A percentile compares a stretch with the other conserved stretches of the same genome.
Conservation (phyloP, 345 rosid species). For the Lepidium didymum region DNA sequence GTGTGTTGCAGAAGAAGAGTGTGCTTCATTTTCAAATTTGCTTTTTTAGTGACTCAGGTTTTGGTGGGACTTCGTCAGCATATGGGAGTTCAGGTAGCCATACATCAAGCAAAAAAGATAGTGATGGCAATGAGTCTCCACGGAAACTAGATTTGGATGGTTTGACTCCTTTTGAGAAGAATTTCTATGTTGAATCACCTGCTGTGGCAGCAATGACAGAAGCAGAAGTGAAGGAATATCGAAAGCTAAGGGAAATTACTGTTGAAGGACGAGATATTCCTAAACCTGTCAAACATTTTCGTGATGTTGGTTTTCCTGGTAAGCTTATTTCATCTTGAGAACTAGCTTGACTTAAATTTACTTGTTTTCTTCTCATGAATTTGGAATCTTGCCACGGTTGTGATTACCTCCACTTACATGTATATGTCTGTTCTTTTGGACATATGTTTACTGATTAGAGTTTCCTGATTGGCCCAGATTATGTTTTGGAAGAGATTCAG, state of each 20-base stretch:
- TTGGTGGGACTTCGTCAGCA: constrained; percentile 72
- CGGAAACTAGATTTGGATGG: constrained; percentile 88
- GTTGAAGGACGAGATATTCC: constrained; percentile 96
- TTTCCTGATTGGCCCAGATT: constrained; percentile 41
- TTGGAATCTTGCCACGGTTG: not conserved
- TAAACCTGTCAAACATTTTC: constrained; percentile 76
- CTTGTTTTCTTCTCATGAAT: not conserved
- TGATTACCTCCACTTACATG: not conserved
- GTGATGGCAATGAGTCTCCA: constrained; percentile 43
- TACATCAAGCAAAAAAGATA: constrained; percentile 52
- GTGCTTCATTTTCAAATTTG: constrained; percentile 14
- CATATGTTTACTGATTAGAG: not conserved
- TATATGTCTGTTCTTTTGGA: not conserved
- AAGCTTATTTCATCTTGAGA: not conserved
- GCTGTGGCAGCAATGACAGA: constrained; percentile 83
- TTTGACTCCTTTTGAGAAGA: constrained; percentile 86
- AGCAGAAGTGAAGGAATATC: constrained; percentile 72
- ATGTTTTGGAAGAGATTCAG: constrained; percentile 86
- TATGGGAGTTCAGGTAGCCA: constrained; percentile 49
- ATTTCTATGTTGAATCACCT: constrained; percentile 77
- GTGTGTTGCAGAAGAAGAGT: constrained; percentile 5
- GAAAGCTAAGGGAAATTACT: constrained; percentile 68
- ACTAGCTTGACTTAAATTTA: not conserved
- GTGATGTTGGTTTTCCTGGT: constrained; percentile 94
- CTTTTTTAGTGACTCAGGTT: constrained; percentile 74